phyloP scores from a whole-genome alignment of 2,329 filamentous ascomycete genomes.

The Phoma sp. region DNA sequence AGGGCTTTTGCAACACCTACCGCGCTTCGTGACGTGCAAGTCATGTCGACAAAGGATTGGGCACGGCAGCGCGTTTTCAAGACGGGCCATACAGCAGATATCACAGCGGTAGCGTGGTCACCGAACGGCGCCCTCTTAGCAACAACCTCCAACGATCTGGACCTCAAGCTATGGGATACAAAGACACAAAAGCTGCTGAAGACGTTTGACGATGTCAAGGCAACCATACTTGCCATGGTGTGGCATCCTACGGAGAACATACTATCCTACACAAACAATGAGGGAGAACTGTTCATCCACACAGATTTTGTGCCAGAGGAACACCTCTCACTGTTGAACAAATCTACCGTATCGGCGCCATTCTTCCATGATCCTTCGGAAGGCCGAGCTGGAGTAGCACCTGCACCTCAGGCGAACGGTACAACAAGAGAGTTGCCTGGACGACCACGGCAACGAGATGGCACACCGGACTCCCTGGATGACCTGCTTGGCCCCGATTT shows the following conservation, averaged over 20 bases:
- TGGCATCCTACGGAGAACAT: slow-evolving; percentile 94
- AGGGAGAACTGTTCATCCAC: slow-evolving; percentile 93
- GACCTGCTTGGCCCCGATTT: slow-evolving; percentile 73
- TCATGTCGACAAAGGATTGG: slow-evolving; percentile 90
- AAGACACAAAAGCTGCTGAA: slow-evolving; percentile 83
- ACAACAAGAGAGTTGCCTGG: slow-evolving; percentile 59
- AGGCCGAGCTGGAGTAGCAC: slow-evolving; percentile 71
- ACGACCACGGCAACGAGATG: slow-evolving; percentile 58
- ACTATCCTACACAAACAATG: slow-evolving; percentile 87
- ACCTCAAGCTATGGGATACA: slow-evolving; percentile 84
- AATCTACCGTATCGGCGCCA: slow-evolving; percentile 74
- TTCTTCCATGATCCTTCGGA: slow-evolving; percentile 81
- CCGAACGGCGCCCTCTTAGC: slow-evolving; percentile 90
- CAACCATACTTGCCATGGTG: slow-evolving; percentile 81
- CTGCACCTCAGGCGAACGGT: slow-evolving; percentile 60
- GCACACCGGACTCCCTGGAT: slow-evolving; percentile 78
- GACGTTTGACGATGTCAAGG: slow-evolving; percentile 71
- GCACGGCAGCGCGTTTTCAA: slow-evolving; percentile 81
- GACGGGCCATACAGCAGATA: slow-evolving; percentile 79
- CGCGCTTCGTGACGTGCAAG: slow-evolving; percentile 76
- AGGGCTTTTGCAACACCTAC: slow-evolving; percentile 88
- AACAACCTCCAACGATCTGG: slow-evolving; percentile 63
- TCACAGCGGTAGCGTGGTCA: slow-evolving; percentile 90
- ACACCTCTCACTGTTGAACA: slow-evolving; percentile 56
- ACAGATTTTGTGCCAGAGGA: slow-evolving; percentile 67